Percentiles rank a stretch among this genome's conserved stretches.
Conservation (phyloP, 805 yeast genomes). For the Aciculoconidium aculeatum region DNA sequence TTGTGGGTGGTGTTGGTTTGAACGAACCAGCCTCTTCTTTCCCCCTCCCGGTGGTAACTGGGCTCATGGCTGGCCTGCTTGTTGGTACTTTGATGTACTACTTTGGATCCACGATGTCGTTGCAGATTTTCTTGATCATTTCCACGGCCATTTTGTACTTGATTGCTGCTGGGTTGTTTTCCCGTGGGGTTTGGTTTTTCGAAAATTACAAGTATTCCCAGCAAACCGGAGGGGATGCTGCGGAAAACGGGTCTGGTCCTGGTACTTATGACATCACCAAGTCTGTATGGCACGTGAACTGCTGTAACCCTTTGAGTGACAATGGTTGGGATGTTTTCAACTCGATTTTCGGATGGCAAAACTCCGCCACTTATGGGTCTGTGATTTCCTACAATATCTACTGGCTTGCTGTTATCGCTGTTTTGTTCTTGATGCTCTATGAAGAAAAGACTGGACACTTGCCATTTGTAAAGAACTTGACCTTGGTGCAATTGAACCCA, state of each 20-base stretch:
- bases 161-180: conserved; percentile 87
- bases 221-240: conserved; percentile 88
- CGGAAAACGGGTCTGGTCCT: conserved; percentile 89
- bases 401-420: conserved; percentile 66
- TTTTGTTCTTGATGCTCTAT: conserved; percentile 58
- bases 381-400: conserved; percentile 83
- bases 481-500: conserved; percentile 27
- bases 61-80: conserved; percentile 69
- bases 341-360: conserved; percentile 94
- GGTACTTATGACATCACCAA: conserved; percentile 83
- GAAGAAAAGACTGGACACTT: conserved; percentile 83
- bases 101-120: conserved; percentile 77
- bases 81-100: conserved; percentile 72
- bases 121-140: conserved; percentile 79
- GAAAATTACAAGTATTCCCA: conserved; percentile 61
- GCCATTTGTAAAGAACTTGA: conserved; percentile 53
- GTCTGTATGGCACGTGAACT: conserved; percentile 93
- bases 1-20: conserved; percentile 42
- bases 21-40: conserved; percentile 56
- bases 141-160: conserved; percentile 87
- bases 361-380: conserved; percentile 90
- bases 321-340: conserved; percentile 98
- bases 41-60: conserved; percentile 90
- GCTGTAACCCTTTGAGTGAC: conserved; percentile 89
- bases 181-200: conserved; percentile 89